Conservation (phyloP, 768 basidiomycete species). For the Amanita inopinata region DNA sequence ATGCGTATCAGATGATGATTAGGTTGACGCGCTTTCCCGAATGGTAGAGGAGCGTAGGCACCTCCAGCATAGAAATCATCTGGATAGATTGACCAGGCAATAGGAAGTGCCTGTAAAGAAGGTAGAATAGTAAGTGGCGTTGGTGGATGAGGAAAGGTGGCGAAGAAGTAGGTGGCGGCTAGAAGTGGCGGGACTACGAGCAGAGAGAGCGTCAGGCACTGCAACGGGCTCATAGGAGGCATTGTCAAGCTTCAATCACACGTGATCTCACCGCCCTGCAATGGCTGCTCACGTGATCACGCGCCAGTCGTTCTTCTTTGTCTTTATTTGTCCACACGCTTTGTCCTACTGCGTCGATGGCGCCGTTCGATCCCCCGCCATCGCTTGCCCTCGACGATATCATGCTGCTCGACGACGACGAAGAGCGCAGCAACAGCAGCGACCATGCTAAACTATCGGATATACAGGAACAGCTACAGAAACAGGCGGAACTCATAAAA, state of each 20-base stretch:
- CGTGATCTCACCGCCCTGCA: neutral
- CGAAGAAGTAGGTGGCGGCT: constrained; percentile 49
- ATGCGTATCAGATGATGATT: neutral
- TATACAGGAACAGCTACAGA: constrained; percentile 28
- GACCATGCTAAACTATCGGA: neutral
- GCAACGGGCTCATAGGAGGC: constrained; percentile 27
- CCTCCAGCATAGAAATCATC: constrained; percentile 59
- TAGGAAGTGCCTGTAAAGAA: constrained; percentile 53
- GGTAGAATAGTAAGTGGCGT: constrained; percentile 37
- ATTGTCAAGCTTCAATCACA: constrained; percentile 12
- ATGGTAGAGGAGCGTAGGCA: constrained; percentile 54
- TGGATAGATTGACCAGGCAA: constrained; percentile 58
- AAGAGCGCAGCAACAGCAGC: neutral
- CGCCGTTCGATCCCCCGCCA: constrained; percentile 2
- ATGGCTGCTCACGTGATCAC: constrained; percentile 3
- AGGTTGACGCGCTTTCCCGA: constrained; percentile 41
- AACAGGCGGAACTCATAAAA: constrained; percentile 56
- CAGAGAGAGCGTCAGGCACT: constrained; percentile 43
- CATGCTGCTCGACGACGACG: constrained; percentile 7
- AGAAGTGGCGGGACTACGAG: constrained; percentile 53
- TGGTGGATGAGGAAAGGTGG: constrained; percentile 57
- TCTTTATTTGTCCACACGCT: constrained; percentile 5
- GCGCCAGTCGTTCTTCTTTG: constrained; percentile 5
- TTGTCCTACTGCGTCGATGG: neutral
- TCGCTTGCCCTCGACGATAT: constrained; percentile 8